Evolutionary conservation across 176 grass and related monocot species (phyloP), one percentile per base, ranked within the genome.

Genomic region (Zoysia japonica): DNA sequence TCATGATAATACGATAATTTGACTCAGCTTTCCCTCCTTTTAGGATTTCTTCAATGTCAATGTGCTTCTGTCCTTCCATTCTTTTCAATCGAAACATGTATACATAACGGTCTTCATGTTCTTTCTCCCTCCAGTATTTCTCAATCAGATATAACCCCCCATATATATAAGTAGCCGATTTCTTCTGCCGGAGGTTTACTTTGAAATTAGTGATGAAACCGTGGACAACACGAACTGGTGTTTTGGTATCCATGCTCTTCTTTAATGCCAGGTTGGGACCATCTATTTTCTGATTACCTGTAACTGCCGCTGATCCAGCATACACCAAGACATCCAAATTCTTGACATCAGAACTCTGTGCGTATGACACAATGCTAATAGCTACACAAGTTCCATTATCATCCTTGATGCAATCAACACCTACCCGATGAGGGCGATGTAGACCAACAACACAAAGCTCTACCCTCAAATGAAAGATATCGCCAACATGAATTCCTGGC

Each of bases 361-460:
- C 82, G 78, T 78, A 79, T 44, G 88, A 89, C 37, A 97, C 86
- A 13, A 97, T 70, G 74, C 93, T 97, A 83, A 91, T 44, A 89
- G 91, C 88, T 9, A 85, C 19, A 61, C 20, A 49, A 67, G 83
- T 85, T 13, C 79, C 84, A 76, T 87, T 78, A 54, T 85, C 71
- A 11, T 84, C 39, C 76, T 83, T 91, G 54, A 93, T 78, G 76
- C 70, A 84, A 82, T 97, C 93, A 62, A 97, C 71, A 57, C 83
- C 82, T 50, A 73, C 1, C 35, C 84, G 74, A 53, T 85, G 83
- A 56, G 75, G 91, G 42, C 78, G 74, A 83, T 97, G 93, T 46
- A 97, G 86, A 85, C 93, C 93, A 66, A 87, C 86, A 16, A 97
- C 35, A 68, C 84, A 93, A 79, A 97, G 86, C 55, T 97, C 93